Base-by-base conservation (phyloP, 2,329 filamentous ascomycete genomes). In the Penicillium nordicum region DNA sequence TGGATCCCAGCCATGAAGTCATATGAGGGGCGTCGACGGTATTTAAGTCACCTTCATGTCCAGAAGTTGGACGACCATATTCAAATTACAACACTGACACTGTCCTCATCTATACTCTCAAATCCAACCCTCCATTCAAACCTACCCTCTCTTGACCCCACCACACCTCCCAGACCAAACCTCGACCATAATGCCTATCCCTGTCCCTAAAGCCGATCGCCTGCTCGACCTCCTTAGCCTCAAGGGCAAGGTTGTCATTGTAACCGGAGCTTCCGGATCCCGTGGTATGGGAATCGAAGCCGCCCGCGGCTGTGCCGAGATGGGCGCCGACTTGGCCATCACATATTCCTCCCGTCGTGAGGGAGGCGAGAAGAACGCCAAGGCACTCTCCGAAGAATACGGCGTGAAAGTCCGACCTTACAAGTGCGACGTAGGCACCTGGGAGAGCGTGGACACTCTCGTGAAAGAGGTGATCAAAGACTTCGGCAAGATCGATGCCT, bases 261-360 rank as follows among this genome's bases (percentile, higher is more conserved):
- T 82, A 16, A 80, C 80, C 27, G 78, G 78, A 50, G 80, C 78
- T 11, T 76, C 76, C 18, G 85, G 85, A 10, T 82, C 89, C 54
- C 84, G 83, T 58, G 85, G 85, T 53, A 88, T 88, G 78, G 85
- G 85, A 58, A 86, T 85, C 57, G 84, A 87, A 72, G 85, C 84
- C 58, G 85, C 85, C 48, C 84, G 84, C 49, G 84, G 83, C 63
- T 84, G 81, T 69, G 84, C 84, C 59, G 84, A 87, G 72, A 83
- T 84, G 76, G 84, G 84, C 52, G 84, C 84, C 66, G 79, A 86
- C 71, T 71, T 87, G 36, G 84, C 84, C 70, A 81, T 87, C 73
- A 92, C 88, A 64, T 87, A 88, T 76, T 73, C 84, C 59, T 85
- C 83, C 14, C 82, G 84, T 48, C 75, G 81, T 1, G 76, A 82